Conservation (phyloP, 1,139 yeast species). For the Geotrichum bryndzae region DNA sequence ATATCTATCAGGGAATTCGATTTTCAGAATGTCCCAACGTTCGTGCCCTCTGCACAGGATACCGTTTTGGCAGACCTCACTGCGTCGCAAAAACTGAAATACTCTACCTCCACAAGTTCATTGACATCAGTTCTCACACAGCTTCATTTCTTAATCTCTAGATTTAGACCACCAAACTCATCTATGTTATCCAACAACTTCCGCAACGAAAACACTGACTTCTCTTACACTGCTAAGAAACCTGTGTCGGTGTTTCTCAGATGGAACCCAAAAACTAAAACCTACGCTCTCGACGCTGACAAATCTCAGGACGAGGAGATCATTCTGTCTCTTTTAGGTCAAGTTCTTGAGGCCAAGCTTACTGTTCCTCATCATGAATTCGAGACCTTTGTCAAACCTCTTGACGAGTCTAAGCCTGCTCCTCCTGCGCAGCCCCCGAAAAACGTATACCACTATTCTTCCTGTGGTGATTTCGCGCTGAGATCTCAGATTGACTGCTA, state of each 20-base stretch:
- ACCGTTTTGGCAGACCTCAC: slow-evolving; percentile 47
- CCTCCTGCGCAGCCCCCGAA: slow-evolving; percentile 19
- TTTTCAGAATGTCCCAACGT: slow-evolving; percentile 50
- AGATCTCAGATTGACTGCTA: slow-evolving; percentile 88
- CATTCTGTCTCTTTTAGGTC: slow-evolving; percentile 72
- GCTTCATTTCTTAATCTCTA: slow-evolving; percentile 62
- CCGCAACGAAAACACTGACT: slow-evolving; percentile 28
- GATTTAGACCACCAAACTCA: slow-evolving; percentile 48
- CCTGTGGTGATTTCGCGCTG: slow-evolving; percentile 62
- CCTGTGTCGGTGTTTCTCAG: slow-evolving; percentile 44
- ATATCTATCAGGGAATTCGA: slow-evolving; percentile 66
- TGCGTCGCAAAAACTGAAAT: slow-evolving; percentile 38
- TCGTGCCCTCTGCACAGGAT: slow-evolving; percentile 68
- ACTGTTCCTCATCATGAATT: slow-evolving; percentile 49
- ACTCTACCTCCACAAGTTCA: slow-evolving; percentile 80
- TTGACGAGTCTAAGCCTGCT: slow-evolving; percentile 5
- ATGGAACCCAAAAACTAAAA: slow-evolving; percentile 33
- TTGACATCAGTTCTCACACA: slow-evolving; percentile 74
- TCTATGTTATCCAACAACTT: slow-evolving; percentile 43
- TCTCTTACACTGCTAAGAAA: slow-evolving; percentile 36
- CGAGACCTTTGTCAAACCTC: slow-evolving; percentile 30
- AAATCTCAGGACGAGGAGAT: slow-evolving; percentile 63
- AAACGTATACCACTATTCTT: slow-evolving; percentile 63
- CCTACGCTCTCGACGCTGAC: slow-evolving; percentile 68
- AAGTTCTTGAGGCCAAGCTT: slow-evolving; percentile 65